Evolutionary conservation across 2,329 filamentous ascomycete species (phyloP), one percentile per base, ranked within the genome.

Genomic region (Apiospora malaysiana): DNA sequence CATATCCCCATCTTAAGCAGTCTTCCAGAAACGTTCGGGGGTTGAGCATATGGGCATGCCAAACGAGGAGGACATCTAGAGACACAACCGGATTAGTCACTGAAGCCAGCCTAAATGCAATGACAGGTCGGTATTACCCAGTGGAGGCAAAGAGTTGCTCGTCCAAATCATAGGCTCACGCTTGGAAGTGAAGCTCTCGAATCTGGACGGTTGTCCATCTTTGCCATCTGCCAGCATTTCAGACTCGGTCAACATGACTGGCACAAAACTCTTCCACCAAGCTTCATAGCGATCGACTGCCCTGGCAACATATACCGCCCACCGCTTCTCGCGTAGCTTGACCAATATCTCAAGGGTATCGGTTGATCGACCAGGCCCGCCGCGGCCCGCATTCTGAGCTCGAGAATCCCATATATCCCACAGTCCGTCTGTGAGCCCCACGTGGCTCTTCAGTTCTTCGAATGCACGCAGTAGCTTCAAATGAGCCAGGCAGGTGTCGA

Each of bases 21-120:
- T 94, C 92, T 76, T 94, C 91, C 14, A 93, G 85, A 75, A 90
- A 94, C n/a, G 83, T 83, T 45, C 91, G 84, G 0, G 92, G 92
- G 75, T 94, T 94, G 10, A 94, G 86, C 87, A 93, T 90, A 77
- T 92, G 92, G 0, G 91, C 82, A 80, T 94, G 92, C 89, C 91
- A 92, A 0, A 94, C 89, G 90, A 94, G 92, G 12, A 94, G 79
- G 0, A 94, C 87, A 80, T 94, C 92, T 85, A 78, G n/a, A 23
- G 8, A 8, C 56, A 27, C n/a, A 23, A 8, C 32, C 40, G 2
- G 77, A 77, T 45, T 45, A 70, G 46, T 18, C 65, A 40, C n/a
- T 12, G 32, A 4, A 49, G 32, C 7, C 42, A 8, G 1, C 18
- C 21, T 9, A 21, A 21, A 75, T 75, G 68, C 23, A 47, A 16